phyloP scores from a whole-genome alignment of 345 rosid species.

The Gossypium ekmanianum region DNA sequence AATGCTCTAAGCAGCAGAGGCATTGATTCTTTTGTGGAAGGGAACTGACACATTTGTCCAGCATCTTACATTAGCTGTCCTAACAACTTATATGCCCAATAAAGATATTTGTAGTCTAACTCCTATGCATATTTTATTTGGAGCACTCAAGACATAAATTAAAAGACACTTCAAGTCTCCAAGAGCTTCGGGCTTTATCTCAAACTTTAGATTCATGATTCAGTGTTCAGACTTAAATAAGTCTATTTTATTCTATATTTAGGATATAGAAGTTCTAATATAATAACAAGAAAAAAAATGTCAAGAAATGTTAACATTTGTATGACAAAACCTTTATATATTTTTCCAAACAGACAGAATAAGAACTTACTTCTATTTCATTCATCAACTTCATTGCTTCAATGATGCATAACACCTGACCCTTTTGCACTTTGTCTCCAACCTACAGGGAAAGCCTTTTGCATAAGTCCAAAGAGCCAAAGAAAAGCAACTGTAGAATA shows the following conservation, averaged over 20 bases:
- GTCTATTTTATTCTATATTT: not conserved
- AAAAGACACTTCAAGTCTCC: not conserved
- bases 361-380: constrained; percentile 72
- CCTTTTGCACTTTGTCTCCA: constrained; percentile 95
- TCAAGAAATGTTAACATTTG: not conserved
- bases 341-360: not conserved
- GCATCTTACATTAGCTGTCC: not conserved
- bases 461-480: constrained; percentile 5
- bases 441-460: constrained; percentile 35
- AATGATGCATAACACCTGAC: constrained; percentile 78
- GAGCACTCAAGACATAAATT: not conserved
- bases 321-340: not conserved
- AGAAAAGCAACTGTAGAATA: not conserved
- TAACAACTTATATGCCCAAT: not conserved
- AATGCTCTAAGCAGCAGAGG: not conserved
- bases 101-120: not conserved
- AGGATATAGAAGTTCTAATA: not conserved
- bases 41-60: not conserved
- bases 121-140: not conserved
- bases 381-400: constrained; percentile 98
- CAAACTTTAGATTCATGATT: not conserved
- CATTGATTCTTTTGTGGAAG: not conserved
- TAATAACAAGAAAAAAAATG: not conserved
- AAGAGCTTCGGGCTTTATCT: not conserved
- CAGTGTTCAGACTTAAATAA: not conserved